These are phyloP conservation scores for Suhomyces kilbournensis DNA, from an alignment of 805 yeast species.

Conservation along the genomic window DNA sequence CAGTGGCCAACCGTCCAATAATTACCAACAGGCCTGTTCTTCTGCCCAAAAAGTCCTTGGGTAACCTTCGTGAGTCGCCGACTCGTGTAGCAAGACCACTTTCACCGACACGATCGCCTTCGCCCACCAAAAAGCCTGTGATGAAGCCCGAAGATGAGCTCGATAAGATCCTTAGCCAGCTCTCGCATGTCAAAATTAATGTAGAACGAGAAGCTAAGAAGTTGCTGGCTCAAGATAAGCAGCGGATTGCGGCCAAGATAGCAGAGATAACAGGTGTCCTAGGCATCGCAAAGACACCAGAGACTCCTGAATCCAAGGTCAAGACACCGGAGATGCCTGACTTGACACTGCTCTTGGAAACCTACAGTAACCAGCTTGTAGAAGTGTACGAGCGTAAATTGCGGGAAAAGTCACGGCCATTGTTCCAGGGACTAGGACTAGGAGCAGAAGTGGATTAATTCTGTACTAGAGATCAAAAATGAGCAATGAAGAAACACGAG, in stretches of 20 bases:
- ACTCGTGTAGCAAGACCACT: constrained; percentile 3
- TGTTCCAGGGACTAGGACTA: background rate
- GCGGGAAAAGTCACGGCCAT: background rate
- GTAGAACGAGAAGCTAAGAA: background rate
- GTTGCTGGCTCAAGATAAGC: background rate
- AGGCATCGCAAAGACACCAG: constrained; percentile 3
- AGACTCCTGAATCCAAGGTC: background rate
- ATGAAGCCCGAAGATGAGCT: background rate
- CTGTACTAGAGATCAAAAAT: background rate
- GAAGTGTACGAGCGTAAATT: constrained; percentile 26
- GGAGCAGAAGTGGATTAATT: background rate
- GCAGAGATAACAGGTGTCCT: background rate
- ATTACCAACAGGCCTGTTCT: constrained; percentile 6
- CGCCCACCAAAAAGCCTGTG: constrained; percentile 4
- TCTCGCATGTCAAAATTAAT: background rate
- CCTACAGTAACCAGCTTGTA: constrained; percentile 37
- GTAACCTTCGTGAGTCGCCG: constrained; percentile 1
- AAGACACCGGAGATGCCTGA: background rate
- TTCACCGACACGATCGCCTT: constrained; percentile 4
- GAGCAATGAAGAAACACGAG: background rate
- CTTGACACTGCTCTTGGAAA: constrained; percentile 24
- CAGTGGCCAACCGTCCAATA: background rate
- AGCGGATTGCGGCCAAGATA: background rate
- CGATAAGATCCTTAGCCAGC: background rate
- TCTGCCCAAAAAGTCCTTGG: constrained; percentile 3